Evolutionary conservation across 345 rosid species (phyloP).

Genomic region (Arabidopsis suecica): DNA sequence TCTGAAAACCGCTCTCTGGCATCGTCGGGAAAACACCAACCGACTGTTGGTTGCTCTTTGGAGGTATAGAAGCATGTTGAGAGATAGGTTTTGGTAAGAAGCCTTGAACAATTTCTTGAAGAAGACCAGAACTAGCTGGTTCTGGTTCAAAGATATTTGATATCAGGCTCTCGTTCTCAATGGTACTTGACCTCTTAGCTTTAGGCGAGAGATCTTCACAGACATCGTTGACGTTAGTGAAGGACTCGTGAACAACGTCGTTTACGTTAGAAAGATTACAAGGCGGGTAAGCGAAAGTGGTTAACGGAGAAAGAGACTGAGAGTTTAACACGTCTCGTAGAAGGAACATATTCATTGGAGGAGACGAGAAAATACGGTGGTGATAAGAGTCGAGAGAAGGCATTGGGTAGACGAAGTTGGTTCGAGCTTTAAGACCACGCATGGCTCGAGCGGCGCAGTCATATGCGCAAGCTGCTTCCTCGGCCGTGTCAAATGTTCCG

Average conservation of each 20-base stretch:
- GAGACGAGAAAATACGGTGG: slow-evolving; percentile 42
- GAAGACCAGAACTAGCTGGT: slow-evolving; percentile 72
- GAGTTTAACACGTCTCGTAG: slow-evolving; percentile 59
- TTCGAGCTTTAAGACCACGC: slow-evolving; percentile 93
- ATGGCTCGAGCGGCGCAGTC: slow-evolving; percentile 93
- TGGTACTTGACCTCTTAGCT: slow-evolving; percentile 44
- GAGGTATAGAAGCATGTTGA: slow-evolving; percentile 29
- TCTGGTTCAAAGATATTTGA: slow-evolving; percentile 57
- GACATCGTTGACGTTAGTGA: slow-evolving; percentile 3
- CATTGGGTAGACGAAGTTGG: slow-evolving; percentile 80
- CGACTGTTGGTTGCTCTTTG: slow-evolving; percentile 25
- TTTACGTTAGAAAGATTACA: slow-evolving; percentile 29
- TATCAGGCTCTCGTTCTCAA: slow-evolving; percentile 41
- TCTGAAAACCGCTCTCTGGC: slow-evolving; percentile 22
- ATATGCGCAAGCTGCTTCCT: slow-evolving; percentile 96
- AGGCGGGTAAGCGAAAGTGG: slow-evolving; percentile 15
- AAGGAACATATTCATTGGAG: slow-evolving; percentile 64
- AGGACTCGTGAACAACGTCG: slow-evolving; percentile 31
- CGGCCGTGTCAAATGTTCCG: slow-evolving; percentile 96
- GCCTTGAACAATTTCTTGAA: slow-evolving; percentile 84
- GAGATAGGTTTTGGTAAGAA: slow-evolving; percentile 53
- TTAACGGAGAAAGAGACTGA: slow-evolving; percentile 41
- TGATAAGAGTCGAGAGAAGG: slow-evolving; percentile 41
- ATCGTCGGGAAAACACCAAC: slow-evolving; percentile 12
- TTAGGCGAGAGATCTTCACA: slow-evolving; percentile 39